Conservation (phyloP, 2,329 filamentous ascomycete species). For the Myriangium duriaei region DNA sequence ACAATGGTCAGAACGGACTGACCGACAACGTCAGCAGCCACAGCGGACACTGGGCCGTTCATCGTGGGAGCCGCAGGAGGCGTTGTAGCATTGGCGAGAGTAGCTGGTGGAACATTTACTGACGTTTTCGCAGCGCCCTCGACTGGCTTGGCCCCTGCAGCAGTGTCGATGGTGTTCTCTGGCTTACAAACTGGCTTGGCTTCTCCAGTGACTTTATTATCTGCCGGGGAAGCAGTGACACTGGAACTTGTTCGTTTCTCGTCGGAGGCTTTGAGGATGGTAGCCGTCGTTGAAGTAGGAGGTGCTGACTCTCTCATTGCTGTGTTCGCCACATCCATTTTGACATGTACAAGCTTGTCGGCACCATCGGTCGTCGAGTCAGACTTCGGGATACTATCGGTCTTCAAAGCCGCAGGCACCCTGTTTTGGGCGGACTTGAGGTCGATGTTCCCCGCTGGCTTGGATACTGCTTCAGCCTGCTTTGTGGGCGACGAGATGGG, state of each 20-base stretch:
- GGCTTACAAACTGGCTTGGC: background rate
- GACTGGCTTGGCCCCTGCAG: background rate
- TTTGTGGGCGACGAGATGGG: background rate
- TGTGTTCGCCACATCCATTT: no score
- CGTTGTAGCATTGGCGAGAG: background rate
- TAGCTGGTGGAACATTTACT: background rate
- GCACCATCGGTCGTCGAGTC: no score
- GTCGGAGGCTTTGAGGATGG: background rate
- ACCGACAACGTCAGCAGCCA: background rate
- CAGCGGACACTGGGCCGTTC: background rate
- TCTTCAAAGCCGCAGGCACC: background rate
- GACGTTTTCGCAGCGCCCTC: background rate
- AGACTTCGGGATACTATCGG: background rate
- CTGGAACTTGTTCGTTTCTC: no score
- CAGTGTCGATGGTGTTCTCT: background rate
- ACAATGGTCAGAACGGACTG: background rate
- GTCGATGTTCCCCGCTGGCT: no score
- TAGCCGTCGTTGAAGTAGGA: background rate
- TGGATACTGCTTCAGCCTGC: background rate
- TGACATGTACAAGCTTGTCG: no score
- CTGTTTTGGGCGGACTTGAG: no score
- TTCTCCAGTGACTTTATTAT: background rate
- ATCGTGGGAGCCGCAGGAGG: no score
- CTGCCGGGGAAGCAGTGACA: background rate
- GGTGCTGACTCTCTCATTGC: background rate